Percentiles rank a stretch among this genome's conserved stretches.
Evolutionary conservation across 192 early-diverging fungal genomes (phyloP).

Genomic region (Backusella parvicylindrica): DNA sequence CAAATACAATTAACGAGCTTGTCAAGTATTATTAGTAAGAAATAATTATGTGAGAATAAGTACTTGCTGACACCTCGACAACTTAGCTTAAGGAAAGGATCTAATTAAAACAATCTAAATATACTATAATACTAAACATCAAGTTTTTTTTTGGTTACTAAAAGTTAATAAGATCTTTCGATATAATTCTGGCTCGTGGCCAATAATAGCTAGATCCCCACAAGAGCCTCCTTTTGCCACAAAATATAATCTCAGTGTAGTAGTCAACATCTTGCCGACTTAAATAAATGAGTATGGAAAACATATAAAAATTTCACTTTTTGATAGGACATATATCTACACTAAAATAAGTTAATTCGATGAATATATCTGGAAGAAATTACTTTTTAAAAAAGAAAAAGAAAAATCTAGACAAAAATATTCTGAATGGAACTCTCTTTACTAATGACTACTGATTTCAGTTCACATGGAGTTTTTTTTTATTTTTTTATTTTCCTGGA

Average conservation of each 20-base stretch:
- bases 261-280: neutral
- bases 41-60: neutral
- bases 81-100: neutral
- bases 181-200: neutral
- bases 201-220: neutral
- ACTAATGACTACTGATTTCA: neutral
- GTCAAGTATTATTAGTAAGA: neutral
- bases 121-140: neutral
- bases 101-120: neutral
- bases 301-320: neutral
- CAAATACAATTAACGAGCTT: neutral
- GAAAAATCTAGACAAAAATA: neutral
- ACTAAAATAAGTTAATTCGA: neutral
- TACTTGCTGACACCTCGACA: neutral
- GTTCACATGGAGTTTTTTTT: neutral
- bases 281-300: neutral
- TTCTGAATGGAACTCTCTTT: too few species aligned
- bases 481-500: neutral
- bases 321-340: neutral
- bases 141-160: neutral
- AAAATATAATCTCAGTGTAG: neutral
- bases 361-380: neutral
- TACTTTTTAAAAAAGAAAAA: neutral
- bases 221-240: neutral
- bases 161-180: neutral